These are phyloP conservation scores for Coemansia sp. DNA, from an alignment of 192 early-diverging fungal genomes.

Conservation along the genomic window DNA sequence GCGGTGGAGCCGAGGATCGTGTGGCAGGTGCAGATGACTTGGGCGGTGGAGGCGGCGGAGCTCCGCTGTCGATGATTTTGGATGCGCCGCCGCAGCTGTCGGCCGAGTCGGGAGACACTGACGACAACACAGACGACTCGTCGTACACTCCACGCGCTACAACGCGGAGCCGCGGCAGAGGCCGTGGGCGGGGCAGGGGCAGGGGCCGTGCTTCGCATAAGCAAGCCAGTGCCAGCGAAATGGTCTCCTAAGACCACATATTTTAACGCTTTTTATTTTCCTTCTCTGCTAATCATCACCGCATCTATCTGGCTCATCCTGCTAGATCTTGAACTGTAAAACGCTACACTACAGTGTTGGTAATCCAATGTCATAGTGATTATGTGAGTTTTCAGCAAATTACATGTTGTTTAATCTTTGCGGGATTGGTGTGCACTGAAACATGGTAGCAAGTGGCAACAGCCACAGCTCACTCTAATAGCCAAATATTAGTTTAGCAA, in stretches of 20 bases:
- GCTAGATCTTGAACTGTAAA: no score
- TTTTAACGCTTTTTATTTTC: slow-evolving; percentile 1
- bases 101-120: slow-evolving; percentile 28
- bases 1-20: slow-evolving; percentile 3
- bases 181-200: slow-evolving; percentile 37
- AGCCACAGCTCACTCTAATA: no score
- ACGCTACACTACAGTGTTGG: no score
- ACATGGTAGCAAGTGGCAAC: no score
- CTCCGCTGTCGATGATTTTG: slow-evolving; percentile 50
- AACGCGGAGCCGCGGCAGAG: slow-evolving; percentile 40
- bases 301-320: no score
- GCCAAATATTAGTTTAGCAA: no score
- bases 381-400: no score
- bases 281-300: neutral
- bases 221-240: neutral
- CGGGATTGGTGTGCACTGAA: no score
- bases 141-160: slow-evolving; percentile 19
- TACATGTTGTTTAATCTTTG: no score
- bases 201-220: slow-evolving; percentile 10
- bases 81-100: slow-evolving; percentile 22
- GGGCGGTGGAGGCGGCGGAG: slow-evolving; percentile 53
- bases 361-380: no score
- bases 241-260: neutral
- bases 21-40: slow-evolving; percentile 18
- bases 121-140: slow-evolving; percentile 26